Conservation (phyloP, 495 filamentous ascomycete genomes). For the Penicillium cinerascens region DNA sequence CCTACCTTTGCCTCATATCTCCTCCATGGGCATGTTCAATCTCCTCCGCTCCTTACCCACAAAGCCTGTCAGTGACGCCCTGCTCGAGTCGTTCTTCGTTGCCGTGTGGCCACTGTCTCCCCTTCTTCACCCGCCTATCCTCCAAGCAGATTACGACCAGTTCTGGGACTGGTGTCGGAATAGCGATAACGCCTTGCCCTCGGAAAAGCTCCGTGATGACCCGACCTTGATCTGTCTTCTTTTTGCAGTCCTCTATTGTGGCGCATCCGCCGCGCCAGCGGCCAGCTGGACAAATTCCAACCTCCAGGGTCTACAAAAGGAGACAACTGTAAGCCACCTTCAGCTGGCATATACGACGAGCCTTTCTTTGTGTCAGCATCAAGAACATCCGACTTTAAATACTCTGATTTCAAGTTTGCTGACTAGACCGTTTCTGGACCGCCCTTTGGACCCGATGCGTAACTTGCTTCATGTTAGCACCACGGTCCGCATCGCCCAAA, state of each 20-base stretch:
- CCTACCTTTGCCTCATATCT: too few species aligned
- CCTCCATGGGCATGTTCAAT: too few species aligned
- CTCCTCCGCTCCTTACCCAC: too few species aligned
- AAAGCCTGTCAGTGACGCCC: too few species aligned
- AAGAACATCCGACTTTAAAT: constrained; percentile 19
- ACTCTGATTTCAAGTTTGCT: constrained; percentile 15
- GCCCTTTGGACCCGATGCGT: not conserved
- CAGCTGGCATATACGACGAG: constrained; percentile 3
- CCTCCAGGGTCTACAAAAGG: not conserved
- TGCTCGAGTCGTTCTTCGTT: too few species aligned
- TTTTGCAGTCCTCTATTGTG: constrained; percentile 16
- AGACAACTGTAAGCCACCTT: constrained; percentile 1
- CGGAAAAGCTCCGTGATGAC: constrained; percentile 10
- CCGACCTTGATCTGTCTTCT: constrained; percentile 20
- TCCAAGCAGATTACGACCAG: too few species aligned
- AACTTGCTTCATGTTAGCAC: constrained; percentile 5
- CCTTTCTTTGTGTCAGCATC: constrained; percentile 11
- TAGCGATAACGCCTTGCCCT: not conserved
- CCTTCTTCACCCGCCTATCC: too few species aligned
- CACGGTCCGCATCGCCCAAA: constrained; percentile 15
- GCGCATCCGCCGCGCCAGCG: constrained; percentile 8
- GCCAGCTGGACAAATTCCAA: not conserved
- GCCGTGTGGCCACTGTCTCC: too few species aligned
- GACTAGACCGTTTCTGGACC: constrained; percentile 1
- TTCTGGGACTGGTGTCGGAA: too few species aligned